These are phyloP conservation scores for Mrakiaceae sp. DNA, from an alignment of 1,284 basidiomycete genomes.

Conservation along the genomic window DNA sequence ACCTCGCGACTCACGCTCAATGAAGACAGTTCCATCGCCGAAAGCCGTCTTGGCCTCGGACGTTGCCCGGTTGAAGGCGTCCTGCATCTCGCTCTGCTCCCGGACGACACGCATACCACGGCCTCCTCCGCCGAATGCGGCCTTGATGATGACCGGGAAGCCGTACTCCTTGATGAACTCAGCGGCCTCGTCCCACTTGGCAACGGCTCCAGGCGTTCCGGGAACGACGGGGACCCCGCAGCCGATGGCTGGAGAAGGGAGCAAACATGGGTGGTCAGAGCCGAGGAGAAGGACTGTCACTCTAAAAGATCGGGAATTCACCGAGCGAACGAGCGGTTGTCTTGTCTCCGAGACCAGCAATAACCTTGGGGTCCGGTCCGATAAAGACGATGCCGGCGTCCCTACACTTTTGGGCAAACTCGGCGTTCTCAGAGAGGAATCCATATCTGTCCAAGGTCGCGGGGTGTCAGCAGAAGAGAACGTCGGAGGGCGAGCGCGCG, in stretches of 20 bases:
- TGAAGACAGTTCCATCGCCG: conserved; percentile 96
- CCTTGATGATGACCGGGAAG: conserved; percentile 96
- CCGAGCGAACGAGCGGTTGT: conserved; percentile 87
- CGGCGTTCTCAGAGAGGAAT: conserved; percentile 94
- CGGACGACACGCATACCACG: conserved; percentile 98
- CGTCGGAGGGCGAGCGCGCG: conserved; percentile 4
- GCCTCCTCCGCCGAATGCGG: conserved; percentile 96
- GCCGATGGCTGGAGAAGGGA: conserved; percentile 2
- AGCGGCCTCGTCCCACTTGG: conserved; percentile 66
- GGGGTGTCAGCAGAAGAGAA: conserved; percentile 13
- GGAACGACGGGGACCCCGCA: conserved; percentile 86
- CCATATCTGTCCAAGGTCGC: conserved; percentile 57
- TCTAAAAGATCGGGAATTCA: conserved; percentile 28
- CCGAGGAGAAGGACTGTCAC: not conserved
- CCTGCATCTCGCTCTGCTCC: conserved; percentile 80
- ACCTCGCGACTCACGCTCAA: conserved; percentile 52
- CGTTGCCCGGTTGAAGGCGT: conserved; percentile 83
- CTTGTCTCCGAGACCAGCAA: conserved; percentile 97
- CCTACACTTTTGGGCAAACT: conserved; percentile 92
- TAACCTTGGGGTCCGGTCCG: conserved; percentile 90
- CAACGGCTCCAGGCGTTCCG: conserved; percentile 91
- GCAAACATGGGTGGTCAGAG: conserved; percentile 13
- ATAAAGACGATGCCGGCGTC: conserved; percentile 95
- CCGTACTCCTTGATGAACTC: conserved; percentile 83
- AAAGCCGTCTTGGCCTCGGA: conserved; percentile 93